These are phyloP conservation scores for Nicotiana rustica DNA, from an alignment of 305 asterid species.

Conservation along the genomic window DNA sequence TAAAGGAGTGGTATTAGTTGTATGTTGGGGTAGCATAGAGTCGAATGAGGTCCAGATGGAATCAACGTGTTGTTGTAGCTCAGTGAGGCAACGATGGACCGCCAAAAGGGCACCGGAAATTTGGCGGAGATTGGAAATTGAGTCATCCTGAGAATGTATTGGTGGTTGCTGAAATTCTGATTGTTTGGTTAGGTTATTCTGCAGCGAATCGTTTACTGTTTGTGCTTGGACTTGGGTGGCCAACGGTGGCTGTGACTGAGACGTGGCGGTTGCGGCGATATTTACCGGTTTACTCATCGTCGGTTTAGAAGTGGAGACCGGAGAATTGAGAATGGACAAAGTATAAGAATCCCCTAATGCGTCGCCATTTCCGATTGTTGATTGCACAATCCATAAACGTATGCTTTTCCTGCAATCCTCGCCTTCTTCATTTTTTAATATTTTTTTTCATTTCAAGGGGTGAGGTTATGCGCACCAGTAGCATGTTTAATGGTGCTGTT, in stretches of 20 bases:
- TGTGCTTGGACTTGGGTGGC: slow-evolving; percentile 1
- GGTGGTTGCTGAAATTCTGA: slow-evolving; percentile 29
- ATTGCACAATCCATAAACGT: too few species aligned
- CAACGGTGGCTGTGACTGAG: slow-evolving; percentile 18
- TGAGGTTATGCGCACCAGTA: too few species aligned
- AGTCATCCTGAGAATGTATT: neutral
- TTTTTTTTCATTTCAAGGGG: too few species aligned
- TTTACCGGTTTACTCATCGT: neutral
- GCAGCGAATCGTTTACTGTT: slow-evolving; percentile 17
- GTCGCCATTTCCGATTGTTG: neutral
- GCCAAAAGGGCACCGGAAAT: slow-evolving; percentile 61
- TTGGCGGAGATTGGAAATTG: slow-evolving; percentile 53
- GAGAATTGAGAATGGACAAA: neutral
- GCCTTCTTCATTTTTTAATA: too few species aligned
- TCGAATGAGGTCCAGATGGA: slow-evolving; percentile 55
- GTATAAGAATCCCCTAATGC: neutral
- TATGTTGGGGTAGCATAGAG: slow-evolving; percentile 48
- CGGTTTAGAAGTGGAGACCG: neutral
- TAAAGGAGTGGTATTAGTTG: slow-evolving; percentile 33
- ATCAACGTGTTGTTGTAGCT: slow-evolving; percentile 63
- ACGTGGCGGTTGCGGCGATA: neutral
- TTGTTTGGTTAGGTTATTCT: neutral
- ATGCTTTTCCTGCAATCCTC: too few species aligned
- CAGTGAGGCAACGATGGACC: slow-evolving; percentile 65
- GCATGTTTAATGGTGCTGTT: too few species aligned